phyloP scores from a whole-genome alignment of 139 green algal species.

The Picochlorum sp. region DNA sequence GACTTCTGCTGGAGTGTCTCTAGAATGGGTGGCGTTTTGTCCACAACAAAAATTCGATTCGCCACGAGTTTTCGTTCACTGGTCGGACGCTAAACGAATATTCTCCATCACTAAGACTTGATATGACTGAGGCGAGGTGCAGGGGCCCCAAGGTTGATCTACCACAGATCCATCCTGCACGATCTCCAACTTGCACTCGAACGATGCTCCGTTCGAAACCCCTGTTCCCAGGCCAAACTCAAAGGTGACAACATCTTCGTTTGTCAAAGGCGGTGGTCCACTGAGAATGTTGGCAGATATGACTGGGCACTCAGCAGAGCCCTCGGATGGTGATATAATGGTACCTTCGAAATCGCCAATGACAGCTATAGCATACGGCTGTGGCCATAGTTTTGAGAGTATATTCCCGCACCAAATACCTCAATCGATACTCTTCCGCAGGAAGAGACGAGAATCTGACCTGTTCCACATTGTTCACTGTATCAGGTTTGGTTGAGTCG shows the following conservation, averaged over 20 bases:
- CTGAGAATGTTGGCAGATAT: constrained; percentile 28
- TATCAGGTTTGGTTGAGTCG: constrained; percentile 33
- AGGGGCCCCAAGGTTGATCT: constrained; percentile 14
- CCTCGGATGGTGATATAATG: constrained; percentile 13
- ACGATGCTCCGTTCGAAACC: constrained; percentile 10
- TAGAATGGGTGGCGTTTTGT: constrained; percentile 25
- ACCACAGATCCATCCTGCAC: background rate
- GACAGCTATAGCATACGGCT: constrained; percentile 68
- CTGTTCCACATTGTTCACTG: constrained; percentile 74
- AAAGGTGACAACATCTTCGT: constrained; percentile 17
- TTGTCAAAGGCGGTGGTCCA: constrained; percentile 21
- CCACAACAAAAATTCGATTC: constrained; percentile 23
- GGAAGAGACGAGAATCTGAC: constrained; percentile 38
- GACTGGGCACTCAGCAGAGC: constrained; percentile 15
- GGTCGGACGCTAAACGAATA: constrained; percentile 48
- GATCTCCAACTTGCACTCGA: constrained; percentile 33
- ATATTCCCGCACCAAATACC: constrained; percentile 19
- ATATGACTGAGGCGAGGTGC: constrained; percentile 29
- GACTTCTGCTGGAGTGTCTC: constrained; percentile 5
- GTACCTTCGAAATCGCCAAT: constrained; percentile 36
- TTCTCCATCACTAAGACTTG: constrained; percentile 25
- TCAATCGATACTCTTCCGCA: constrained; percentile 54
- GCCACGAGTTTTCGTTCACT: constrained; percentile 3
- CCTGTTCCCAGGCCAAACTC: constrained; percentile 31
- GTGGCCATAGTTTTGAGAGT: constrained; percentile 19